Base-by-base conservation (phyloP, 305 asterid species). In the Fraxinus xanthoxyloides region DNA sequence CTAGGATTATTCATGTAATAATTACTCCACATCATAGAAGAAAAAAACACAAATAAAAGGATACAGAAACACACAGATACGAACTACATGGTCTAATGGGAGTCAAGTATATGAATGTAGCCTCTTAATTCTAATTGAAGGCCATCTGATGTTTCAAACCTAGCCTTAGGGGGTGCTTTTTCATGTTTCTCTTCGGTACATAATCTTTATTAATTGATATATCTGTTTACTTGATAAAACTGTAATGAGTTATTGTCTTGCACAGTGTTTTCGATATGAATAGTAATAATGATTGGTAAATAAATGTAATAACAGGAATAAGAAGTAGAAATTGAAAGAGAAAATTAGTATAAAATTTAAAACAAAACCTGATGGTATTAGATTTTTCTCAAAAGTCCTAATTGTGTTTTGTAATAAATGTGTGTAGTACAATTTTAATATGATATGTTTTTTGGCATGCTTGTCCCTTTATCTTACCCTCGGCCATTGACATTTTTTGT, bases 401-500 rank as follows among this genome's bases (percentile, higher is more conserved):
- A 1, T 40, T 36, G 34, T 30, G 24, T 72, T 54, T 34, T 51
- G 54, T 74, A 17, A 72, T 7, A 17, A 73, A 73, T 36, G 8
- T 74, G 26, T 34, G 4, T 23, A 9, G n/a, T 34, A 10, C 56
- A 34, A 23, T 36, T 36, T 35, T 36, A 13, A 23, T 21, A 63
- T 74, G 56, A 74, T 74, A 43, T 74, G 59, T 5, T 19, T 70
- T 48, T 72, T 70, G 43, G n/a, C 54, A 70, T 15, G 7, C 35
- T 23, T 76, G 13, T 2, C 21, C 61, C 46, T 69, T 56, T 72
- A 19, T 26, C 76, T 84, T 65, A 61, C 72, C 75, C 75, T 46
- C 67, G 46, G 43, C 32, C 75, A 51, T 84, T 80, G 80, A 81
- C 84, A 75, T 56, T 32, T 56, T 35, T 17, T 51, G 79, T 77